Conservation (phyloP, 495 filamentous ascomycete genomes). For the Daldinia concentrica region DNA sequence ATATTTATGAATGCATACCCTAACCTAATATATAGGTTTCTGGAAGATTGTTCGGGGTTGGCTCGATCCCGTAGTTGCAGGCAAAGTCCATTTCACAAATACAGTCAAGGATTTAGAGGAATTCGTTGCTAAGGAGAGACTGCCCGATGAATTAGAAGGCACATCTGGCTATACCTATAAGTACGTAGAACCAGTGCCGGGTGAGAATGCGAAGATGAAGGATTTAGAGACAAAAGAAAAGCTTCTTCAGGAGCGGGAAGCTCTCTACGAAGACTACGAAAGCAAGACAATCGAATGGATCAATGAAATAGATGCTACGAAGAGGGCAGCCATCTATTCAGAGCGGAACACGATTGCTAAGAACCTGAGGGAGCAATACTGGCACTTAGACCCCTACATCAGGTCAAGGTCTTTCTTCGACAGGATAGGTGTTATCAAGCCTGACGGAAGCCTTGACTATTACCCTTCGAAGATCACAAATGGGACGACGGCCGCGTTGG, state of each 20-base stretch:
- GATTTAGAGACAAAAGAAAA: conserved; percentile 69
- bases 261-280: conserved; percentile 75
- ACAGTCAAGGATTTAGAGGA: conserved; percentile 78
- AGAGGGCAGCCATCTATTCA: conserved; percentile 51
- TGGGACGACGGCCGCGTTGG: conserved; percentile 39
- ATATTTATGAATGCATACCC: conserved; percentile 11
- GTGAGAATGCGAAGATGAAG: conserved; percentile 77
- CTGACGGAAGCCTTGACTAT: conserved; percentile 72
- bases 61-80: conserved; percentile 96
- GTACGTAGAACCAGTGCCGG: conserved; percentile 77
- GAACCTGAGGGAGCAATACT: conserved; percentile 78
- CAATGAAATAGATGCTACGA: conserved; percentile 47
- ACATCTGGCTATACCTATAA: conserved; percentile 81
- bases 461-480: conserved; percentile 59
- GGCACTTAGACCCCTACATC: conserved; percentile 81
- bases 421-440: conserved; percentile 71
- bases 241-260: conserved; percentile 66
- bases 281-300: conserved; percentile 77
- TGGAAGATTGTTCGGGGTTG: conserved; percentile 94
- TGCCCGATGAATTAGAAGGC: conserved; percentile 83
- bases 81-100: conserved; percentile 95
- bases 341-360: conserved; percentile 65
- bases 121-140: conserved; percentile 75
- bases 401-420: conserved; percentile 79
- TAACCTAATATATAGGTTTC: conserved; percentile 60